Percentiles rank a stretch among this genome's conserved stretches.
phyloP scores from a whole-genome alignment of 805 yeast genomes.

The Dipodascopsis uninucleata region DNA sequence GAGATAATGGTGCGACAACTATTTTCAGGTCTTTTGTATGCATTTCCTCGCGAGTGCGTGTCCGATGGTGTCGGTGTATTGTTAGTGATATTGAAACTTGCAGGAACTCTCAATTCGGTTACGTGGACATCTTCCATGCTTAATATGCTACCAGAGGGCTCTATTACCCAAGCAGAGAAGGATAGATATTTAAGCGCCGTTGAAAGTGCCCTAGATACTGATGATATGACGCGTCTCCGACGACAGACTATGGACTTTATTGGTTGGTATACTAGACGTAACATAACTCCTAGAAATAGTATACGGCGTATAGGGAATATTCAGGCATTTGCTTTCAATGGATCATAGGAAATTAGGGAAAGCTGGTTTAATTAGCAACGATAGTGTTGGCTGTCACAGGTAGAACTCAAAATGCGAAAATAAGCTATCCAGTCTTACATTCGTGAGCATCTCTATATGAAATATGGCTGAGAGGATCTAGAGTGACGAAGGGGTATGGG shows the following conservation, averaged over 20 bases:
- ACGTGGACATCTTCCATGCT: constrained; percentile 63
- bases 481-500: no score
- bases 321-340: no score
- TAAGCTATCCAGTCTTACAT: no score
- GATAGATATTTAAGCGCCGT: constrained; percentile 56
- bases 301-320: background rate
- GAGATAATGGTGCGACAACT: constrained; percentile 51
- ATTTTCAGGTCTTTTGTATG: constrained; percentile 63
- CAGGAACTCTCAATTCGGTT: constrained; percentile 41
- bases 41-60: constrained; percentile 65
- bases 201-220: constrained; percentile 52
- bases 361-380: no score
- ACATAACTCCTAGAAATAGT: constrained; percentile 40
- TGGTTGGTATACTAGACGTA: constrained; percentile 77
- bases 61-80: constrained; percentile 73
- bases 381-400: no score
- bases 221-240: constrained; percentile 71
- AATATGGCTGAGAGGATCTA: no score
- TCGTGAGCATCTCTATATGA: no score
- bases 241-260: constrained; percentile 71
- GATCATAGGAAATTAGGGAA: no score
- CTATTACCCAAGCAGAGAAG: constrained; percentile 66
- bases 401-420: no score
- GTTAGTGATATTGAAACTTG: constrained; percentile 55
- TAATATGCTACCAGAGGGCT: constrained; percentile 54